phyloP scores from a whole-genome alignment of 2,329 filamentous ascomycete genomes.

The Calonectria crousiana region DNA sequence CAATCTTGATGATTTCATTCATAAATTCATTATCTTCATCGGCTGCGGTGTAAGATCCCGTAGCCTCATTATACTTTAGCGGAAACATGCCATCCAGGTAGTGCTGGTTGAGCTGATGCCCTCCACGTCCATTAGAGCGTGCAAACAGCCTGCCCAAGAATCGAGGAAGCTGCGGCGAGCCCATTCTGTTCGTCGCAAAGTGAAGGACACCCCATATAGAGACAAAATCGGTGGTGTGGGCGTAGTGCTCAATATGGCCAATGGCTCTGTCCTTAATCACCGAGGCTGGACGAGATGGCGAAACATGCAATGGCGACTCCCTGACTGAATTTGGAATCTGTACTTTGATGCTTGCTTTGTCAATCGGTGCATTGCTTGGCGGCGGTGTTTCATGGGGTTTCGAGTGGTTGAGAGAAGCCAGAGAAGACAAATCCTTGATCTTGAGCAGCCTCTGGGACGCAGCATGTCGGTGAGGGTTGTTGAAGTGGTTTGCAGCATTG shows the following conservation, averaged over 20 bases:
- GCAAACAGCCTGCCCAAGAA: slow-evolving; percentile 74
- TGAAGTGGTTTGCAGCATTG: slow-evolving; percentile 84
- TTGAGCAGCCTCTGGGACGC: slow-evolving; percentile 55
- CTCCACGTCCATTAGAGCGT: slow-evolving; percentile 61
- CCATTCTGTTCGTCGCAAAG: slow-evolving; percentile 65
- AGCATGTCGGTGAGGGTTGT: slow-evolving; percentile 74
- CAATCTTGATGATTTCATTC: slow-evolving; percentile 66
- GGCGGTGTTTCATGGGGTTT: slow-evolving; percentile 48
- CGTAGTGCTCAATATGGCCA: slow-evolving; percentile 83
- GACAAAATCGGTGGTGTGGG: slow-evolving; percentile 80
- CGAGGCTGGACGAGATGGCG: slow-evolving; percentile 51
- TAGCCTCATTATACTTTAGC: slow-evolving; percentile 56
- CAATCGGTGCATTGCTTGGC: slow-evolving; percentile 34
- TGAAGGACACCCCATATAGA: slow-evolving; percentile 80
- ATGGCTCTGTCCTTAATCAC: slow-evolving; percentile 66
- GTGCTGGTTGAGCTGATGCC: slow-evolving; percentile 72
- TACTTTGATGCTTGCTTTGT: slow-evolving; percentile 25
- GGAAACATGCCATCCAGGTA: slow-evolving; percentile 74
- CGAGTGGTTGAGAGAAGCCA: slow-evolving; percentile 52
- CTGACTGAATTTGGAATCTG: slow-evolving; percentile 31
- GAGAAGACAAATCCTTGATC: slow-evolving; percentile 50
- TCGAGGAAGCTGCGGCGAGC: slow-evolving; percentile 63
- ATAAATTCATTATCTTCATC: slow-evolving; percentile 70
- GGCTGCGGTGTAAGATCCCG: slow-evolving; percentile 56
- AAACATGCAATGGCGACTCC: slow-evolving; percentile 44